Conservation (phyloP, 768 basidiomycete genomes). For the Lyophyllum decastes region DNA sequence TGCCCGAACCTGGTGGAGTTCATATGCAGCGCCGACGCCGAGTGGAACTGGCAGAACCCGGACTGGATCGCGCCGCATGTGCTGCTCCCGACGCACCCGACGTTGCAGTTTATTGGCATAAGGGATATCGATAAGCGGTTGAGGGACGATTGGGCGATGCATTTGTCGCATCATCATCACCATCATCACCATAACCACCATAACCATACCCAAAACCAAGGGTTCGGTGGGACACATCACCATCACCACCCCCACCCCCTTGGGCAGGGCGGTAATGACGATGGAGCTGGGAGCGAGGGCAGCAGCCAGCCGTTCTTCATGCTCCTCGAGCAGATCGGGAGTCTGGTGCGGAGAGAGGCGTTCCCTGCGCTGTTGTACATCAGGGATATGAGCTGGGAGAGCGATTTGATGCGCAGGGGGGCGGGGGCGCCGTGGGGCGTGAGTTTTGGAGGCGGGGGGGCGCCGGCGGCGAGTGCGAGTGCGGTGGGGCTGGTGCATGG, state of each 20-base stretch:
- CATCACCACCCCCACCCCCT: too few relatives aligned
- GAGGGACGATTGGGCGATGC: slow-evolving; percentile 34
- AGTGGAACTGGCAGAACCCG: slow-evolving; percentile 79
- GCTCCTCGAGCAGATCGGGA: slow-evolving; percentile 64
- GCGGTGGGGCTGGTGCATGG: slow-evolving; percentile 1
- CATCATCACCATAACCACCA: background rate
- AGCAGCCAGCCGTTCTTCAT: slow-evolving; percentile 49
- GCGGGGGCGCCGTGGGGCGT: too few relatives aligned
- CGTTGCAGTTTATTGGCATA: slow-evolving; percentile 67
- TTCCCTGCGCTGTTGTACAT: slow-evolving; percentile 65
- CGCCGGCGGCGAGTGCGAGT: slow-evolving; percentile 5
- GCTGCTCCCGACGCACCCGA: slow-evolving; percentile 63
- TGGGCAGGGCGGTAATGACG: too few relatives aligned
- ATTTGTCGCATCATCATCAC: background rate
- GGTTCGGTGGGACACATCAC: too few relatives aligned
- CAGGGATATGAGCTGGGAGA: slow-evolving; percentile 64
- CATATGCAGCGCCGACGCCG: slow-evolving; percentile 75
- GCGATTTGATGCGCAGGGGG: slow-evolving; percentile 52
- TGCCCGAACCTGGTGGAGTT: slow-evolving; percentile 71
- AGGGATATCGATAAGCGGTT: slow-evolving; percentile 70
- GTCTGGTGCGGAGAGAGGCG: slow-evolving; percentile 54
- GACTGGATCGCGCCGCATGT: slow-evolving; percentile 84
- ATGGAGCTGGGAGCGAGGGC: slow-evolving; percentile 15
- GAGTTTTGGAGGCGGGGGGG: slow-evolving; percentile 13
- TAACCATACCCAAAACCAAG: too few relatives aligned